phyloP scores from a whole-genome alignment of 2,329 filamentous ascomycete species.

The Cyclaneusma minus region DNA sequence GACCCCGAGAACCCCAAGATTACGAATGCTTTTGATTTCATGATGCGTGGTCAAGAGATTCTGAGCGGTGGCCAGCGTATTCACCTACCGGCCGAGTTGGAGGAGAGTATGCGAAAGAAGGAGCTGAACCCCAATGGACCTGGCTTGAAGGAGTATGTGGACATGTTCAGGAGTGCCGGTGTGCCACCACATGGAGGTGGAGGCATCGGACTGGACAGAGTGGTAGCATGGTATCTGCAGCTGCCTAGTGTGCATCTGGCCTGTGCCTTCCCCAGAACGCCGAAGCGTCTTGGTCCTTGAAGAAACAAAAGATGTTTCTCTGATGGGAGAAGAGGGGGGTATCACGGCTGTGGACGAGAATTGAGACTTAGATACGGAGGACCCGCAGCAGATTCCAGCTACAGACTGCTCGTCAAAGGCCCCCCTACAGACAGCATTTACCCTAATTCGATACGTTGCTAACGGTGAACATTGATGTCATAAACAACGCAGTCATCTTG shows the following conservation, averaged over 20 bases:
- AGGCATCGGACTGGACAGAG: slow-evolving; percentile 78
- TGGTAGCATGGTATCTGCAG: slow-evolving; percentile 52
- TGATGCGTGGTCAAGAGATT: slow-evolving; percentile 86
- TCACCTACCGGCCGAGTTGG: slow-evolving; percentile 61
- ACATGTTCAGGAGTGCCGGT: slow-evolving; percentile 65
- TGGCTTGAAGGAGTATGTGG: slow-evolving; percentile 81
- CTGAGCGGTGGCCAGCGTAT: slow-evolving; percentile 87
- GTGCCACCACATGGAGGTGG: slow-evolving; percentile 84
- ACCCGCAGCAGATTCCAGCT: no score
- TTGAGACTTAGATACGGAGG: no score
- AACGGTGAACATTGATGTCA: no score
- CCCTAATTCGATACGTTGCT: no score
- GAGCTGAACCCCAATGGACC: slow-evolving; percentile 62
- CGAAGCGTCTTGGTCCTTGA: slow-evolving; percentile 39
- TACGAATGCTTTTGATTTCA: slow-evolving; percentile 64
- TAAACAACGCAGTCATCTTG: no score
- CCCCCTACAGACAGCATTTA: no score
- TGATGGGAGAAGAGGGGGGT: no score
- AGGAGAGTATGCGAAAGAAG: slow-evolving; percentile 60
- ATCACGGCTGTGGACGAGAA: no score
- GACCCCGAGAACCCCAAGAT: slow-evolving; percentile 50
- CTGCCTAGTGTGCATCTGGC: slow-evolving; percentile 43
- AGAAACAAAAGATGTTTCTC: neutral
- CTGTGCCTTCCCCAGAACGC: slow-evolving; percentile 41
- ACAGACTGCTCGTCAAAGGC: no score